phyloP scores from a whole-genome alignment of 306 rosid genomes.

The Cotoneaster glaucophyllus region DNA sequence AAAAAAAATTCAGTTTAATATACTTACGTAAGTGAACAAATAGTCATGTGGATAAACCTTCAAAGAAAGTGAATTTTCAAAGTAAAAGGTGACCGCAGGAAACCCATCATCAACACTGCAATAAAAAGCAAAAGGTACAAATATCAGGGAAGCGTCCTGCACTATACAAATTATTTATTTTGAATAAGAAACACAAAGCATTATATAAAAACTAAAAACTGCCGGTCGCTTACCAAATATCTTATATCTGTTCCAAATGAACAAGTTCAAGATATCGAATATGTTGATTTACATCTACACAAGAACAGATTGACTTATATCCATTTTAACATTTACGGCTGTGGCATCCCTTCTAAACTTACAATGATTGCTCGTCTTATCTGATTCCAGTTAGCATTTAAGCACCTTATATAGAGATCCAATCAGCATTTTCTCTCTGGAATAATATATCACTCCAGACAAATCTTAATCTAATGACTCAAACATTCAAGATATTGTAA shows the following conservation, averaged over 20 bases:
- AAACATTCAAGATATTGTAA: not conserved
- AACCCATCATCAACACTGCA: slow-evolving; percentile 91
- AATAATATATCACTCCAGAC: not conserved
- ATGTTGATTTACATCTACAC: not conserved
- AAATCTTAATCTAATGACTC: not conserved
- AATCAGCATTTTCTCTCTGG: not conserved
- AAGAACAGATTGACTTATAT: not conserved
- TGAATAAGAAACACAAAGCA: not conserved
- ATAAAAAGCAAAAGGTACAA: slow-evolving; percentile 20
- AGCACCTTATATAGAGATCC: not conserved
- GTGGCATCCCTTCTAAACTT: not conserved
- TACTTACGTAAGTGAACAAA: slow-evolving; percentile 76
- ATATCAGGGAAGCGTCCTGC: slow-evolving; percentile 4
- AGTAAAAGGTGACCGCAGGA: slow-evolving; percentile 72
- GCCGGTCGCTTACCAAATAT: not conserved
- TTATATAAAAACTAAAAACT: slow-evolving; percentile 4
- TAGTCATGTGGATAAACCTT: slow-evolving; percentile 94
- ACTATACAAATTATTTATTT: not conserved
- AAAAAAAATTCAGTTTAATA: not conserved
- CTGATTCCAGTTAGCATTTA: not conserved
- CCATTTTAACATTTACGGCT: not conserved
- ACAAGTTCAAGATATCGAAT: not conserved
- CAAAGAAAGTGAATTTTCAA: slow-evolving; percentile 74
- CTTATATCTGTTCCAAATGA: slow-evolving; percentile 2
- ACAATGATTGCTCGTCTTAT: not conserved